Percentiles rank a stretch among this genome's conserved stretches.
Evolutionary conservation across 306 rosid genomes (phyloP).

Genomic region (Coriaria nepalensis): DNA sequence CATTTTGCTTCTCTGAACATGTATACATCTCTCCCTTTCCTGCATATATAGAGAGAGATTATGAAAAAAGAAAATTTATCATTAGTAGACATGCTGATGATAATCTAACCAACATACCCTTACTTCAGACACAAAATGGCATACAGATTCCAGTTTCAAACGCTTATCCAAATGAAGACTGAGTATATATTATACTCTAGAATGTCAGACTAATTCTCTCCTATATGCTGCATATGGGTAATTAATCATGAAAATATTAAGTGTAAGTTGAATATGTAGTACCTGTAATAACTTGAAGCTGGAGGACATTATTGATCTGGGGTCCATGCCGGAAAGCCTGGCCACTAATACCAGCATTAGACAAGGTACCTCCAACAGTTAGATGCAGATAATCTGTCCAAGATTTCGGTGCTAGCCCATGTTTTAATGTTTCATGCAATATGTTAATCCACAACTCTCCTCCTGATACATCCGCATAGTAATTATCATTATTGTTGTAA

Average conservation of each 20-base stretch:
- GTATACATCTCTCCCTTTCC: constrained; percentile 81
- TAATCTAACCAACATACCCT: too few relatives aligned
- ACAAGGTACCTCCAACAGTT: constrained; percentile 90
- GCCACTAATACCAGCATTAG: constrained; percentile 91
- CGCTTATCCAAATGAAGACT: too few relatives aligned
- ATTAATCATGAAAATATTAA: not conserved
- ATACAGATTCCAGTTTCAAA: too few relatives aligned
- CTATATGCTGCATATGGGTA: not conserved
- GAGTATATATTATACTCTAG: too few relatives aligned
- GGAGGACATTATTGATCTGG: constrained; percentile 67
- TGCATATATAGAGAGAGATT: constrained; percentile 12
- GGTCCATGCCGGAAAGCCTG: constrained; percentile 96
- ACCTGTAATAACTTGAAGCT: constrained; percentile 91
- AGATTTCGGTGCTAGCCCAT: constrained; percentile 84
- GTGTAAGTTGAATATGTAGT: constrained; percentile 7
- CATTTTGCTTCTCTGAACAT: constrained; percentile 55
- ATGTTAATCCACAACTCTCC: constrained; percentile 93
- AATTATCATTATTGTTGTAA: too few relatives aligned
- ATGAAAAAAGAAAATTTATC: too few relatives aligned
- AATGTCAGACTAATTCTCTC: too few relatives aligned
- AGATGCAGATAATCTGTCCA: constrained; percentile 98
- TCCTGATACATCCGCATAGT: constrained; percentile 70
- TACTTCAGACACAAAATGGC: too few relatives aligned
- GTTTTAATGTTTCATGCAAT: constrained; percentile 66
- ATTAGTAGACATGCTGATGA: too few relatives aligned